Evolutionary conservation across 257 asterid genomes (phyloP).

Genomic region (Ehretia macrophylla): DNA sequence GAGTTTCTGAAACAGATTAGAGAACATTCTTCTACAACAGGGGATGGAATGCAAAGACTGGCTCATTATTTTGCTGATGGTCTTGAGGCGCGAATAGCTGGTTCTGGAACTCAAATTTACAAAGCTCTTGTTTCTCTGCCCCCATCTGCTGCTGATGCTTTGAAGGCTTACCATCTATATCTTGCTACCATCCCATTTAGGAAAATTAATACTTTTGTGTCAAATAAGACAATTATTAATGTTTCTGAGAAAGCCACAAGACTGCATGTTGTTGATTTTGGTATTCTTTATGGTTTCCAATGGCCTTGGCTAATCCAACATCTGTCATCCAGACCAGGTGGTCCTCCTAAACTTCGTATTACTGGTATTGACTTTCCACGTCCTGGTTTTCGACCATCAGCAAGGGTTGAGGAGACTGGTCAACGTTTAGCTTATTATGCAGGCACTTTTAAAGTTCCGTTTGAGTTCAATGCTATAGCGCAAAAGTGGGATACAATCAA

Average conservation of each 20-base stretch:
- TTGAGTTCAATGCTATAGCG: conserved; percentile 47
- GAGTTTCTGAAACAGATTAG: conserved; percentile 66
- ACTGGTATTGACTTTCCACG: conserved; percentile 53
- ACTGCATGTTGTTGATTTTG: conserved; percentile 48
- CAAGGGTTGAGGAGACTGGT: conserved; percentile 49
- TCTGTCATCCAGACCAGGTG: conserved; percentile 38
- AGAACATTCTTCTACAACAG: conserved; percentile 41
- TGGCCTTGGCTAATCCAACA: conserved; percentile 48
- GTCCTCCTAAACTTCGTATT: conserved; percentile 45
- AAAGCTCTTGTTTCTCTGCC: conserved; percentile 15
- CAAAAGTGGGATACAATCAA: conserved; percentile 49
- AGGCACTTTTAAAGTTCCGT: conserved; percentile 37
- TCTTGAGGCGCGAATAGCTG: conserved; percentile 51
- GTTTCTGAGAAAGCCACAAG: conserved; percentile 29
- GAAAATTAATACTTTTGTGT: conserved; percentile 39
- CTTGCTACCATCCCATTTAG: conserved; percentile 41
- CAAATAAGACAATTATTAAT: conserved; percentile 37
- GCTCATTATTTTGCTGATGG: conserved; percentile 47
- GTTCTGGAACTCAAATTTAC: conserved; percentile 29
- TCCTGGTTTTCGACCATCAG: conserved; percentile 45
- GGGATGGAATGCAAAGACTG: conserved; percentile 49
- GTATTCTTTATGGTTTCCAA: conserved; percentile 53
- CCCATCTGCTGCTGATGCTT: conserved; percentile 34
- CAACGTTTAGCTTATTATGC: conserved; percentile 42
- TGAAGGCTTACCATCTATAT: conserved; percentile 45